phyloP scores from a whole-genome alignment of 345 rosid species.

The Hibiscus tridactylites region DNA sequence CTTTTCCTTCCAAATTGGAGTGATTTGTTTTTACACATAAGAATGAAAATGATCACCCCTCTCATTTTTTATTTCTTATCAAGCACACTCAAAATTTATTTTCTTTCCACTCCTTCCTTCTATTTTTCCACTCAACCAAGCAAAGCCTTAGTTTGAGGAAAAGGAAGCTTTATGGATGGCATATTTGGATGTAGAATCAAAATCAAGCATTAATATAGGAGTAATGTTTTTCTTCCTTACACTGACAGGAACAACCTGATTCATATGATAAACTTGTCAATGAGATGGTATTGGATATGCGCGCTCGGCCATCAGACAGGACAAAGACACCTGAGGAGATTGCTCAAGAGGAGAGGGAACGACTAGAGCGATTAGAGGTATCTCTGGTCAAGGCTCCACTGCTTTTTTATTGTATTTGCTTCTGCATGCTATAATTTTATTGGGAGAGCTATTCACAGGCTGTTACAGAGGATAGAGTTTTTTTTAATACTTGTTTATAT shows the following conservation, averaged over 20 bases:
- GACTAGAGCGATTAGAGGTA: slow-evolving; percentile 77
- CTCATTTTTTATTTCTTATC: too few species aligned
- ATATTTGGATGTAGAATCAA: background rate
- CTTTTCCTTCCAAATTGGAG: too few species aligned
- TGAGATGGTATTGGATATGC: slow-evolving; percentile 54
- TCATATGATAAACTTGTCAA: slow-evolving; percentile 52
- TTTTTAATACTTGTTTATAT: background rate
- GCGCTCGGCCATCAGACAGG: slow-evolving; percentile 78
- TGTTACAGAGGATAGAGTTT: background rate
- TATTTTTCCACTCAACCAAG: too few species aligned
- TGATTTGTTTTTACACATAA: too few species aligned
- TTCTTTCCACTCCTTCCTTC: too few species aligned
- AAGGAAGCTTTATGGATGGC: background rate
- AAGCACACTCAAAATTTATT: too few species aligned
- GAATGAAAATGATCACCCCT: too few species aligned
- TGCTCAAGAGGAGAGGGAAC: slow-evolving; percentile 88
- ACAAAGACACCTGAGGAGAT: slow-evolving; percentile 91
- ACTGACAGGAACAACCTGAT: slow-evolving; percentile 40
- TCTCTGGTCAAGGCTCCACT: slow-evolving; percentile 6
- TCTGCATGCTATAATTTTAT: background rate
- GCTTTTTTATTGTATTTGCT: background rate
- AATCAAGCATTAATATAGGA: background rate
- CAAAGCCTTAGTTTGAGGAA: background rate
- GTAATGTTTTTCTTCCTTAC: background rate
- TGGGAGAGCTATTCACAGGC: background rate